A percentile compares a stretch with the other conserved stretches of the same genome.
Conservation (phyloP, 192 early-diverging fungal species). For the Gaertneriomyces semiglobifer region DNA sequence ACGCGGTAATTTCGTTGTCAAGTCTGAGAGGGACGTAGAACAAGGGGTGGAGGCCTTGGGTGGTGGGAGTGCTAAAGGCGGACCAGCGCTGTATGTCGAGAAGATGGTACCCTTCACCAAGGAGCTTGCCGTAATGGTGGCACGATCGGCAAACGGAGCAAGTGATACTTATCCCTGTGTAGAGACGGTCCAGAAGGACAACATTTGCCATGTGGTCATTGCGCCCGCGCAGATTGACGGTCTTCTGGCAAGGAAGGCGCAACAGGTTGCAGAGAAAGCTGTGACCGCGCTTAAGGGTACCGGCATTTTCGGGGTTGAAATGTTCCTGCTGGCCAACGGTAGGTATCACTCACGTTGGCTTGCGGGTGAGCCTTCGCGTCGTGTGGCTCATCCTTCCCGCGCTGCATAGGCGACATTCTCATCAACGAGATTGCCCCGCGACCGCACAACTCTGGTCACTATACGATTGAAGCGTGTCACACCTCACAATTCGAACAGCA, state of each 20-base stretch:
- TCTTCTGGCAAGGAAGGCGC: conserved; percentile 62
- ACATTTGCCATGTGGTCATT: conserved; percentile 92
- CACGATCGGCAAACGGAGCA: conserved; percentile 65
- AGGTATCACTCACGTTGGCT: conserved; percentile 3
- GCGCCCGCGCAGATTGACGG: conserved; percentile 96
- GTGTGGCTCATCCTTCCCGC: neutral
- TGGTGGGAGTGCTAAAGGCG: conserved; percentile 45
- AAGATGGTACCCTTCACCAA: conserved; percentile 89
- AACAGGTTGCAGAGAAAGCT: conserved; percentile 79
- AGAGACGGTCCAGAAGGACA: conserved; percentile 96
- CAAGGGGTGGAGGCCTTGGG: conserved; percentile 60
- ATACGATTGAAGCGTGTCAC: conserved; percentile 95
- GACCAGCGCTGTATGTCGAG: conserved; percentile 83
- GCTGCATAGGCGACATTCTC: conserved; percentile 61
- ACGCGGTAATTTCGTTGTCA: conserved; percentile 88
- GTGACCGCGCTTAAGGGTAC: conserved; percentile 69
- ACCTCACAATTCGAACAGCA: conserved; percentile 97
- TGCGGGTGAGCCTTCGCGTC: neutral
- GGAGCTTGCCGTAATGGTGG: conserved; percentile 98
- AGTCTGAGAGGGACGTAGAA: conserved; percentile 64
- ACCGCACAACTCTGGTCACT: conserved; percentile 99
- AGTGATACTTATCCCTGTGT: conserved; percentile 88
- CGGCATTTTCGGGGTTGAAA: conserved; percentile 96
- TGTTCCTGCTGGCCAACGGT: conserved; percentile 90
- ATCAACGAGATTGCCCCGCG: conserved; percentile 99